A percentile compares a stretch with the other conserved stretches of the same genome.
phyloP scores from a whole-genome alignment of 2,329 filamentous ascomycete species.

The Nemania diffusa region DNA sequence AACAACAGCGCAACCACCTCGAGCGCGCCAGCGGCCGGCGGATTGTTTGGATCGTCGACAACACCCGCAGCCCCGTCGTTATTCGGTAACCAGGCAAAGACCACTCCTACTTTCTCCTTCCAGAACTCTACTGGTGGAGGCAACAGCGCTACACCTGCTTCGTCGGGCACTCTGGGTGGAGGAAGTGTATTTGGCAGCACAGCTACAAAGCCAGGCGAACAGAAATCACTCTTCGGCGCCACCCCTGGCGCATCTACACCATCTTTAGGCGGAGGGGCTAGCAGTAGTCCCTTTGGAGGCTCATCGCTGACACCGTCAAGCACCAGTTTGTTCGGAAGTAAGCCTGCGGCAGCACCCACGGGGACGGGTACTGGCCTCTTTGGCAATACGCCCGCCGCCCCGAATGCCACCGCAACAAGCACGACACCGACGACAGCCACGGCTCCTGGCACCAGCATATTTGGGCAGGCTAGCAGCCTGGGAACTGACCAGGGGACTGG shows the following conservation, averaged over 20 bases:
- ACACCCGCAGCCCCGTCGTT: slow-evolving; percentile 35
- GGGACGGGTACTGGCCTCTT: slow-evolving; percentile 45
- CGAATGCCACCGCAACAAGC: slow-evolving; percentile 41
- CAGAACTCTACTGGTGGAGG: slow-evolving; percentile 43
- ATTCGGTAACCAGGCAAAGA: slow-evolving; percentile 36
- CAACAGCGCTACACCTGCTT: slow-evolving; percentile 38
- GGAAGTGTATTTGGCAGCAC: slow-evolving; percentile 51
- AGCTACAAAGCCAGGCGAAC: slow-evolving; percentile 47
- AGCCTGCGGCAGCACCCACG: slow-evolving; percentile 43
- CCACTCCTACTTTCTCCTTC: slow-evolving; percentile 56
- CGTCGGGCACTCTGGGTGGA: slow-evolving; percentile 37
- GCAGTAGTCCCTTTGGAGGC: slow-evolving; percentile 43
- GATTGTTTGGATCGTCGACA: slow-evolving; percentile 50
- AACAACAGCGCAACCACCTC: slow-evolving; percentile 53
- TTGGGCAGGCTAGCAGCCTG: slow-evolving; percentile 41
- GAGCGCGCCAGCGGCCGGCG: slow-evolving; percentile 49
- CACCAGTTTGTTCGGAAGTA: slow-evolving; percentile 45
- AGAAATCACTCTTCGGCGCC: slow-evolving; percentile 47
- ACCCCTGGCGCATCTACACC: slow-evolving; percentile 42
- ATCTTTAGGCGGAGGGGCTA: slow-evolving; percentile 40
- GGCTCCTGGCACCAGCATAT: slow-evolving; percentile 43
- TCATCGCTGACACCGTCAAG: slow-evolving; percentile 37
- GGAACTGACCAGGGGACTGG: slow-evolving; percentile 36
- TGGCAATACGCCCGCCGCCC: slow-evolving; percentile 45
- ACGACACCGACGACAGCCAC: slow-evolving; percentile 41